Evolutionary conservation across 2,329 filamentous ascomycete genomes (phyloP), one percentile per base, ranked within the genome.

Genomic region (Zymoseptoria pseudotritici): DNA sequence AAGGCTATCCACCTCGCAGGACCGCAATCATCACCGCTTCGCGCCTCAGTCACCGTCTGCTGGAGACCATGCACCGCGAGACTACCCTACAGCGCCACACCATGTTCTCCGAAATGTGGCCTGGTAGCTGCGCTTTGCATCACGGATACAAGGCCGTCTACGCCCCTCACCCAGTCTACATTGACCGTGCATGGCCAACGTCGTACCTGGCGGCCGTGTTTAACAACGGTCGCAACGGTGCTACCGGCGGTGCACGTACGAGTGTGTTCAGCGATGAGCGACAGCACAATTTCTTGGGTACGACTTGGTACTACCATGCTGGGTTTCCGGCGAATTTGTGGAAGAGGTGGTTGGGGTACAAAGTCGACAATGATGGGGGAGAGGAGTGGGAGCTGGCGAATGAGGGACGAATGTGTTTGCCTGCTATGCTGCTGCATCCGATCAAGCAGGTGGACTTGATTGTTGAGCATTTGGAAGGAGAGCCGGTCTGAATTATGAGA

Each of bases 21-120:
- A 85, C 83, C 49, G 83, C 87, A 55, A 88, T 91, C 70, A 85
- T 90, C 62, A 90, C 88, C 2, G 86, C 87, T 0, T 84, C 82
- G 1, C 85, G 89, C 9, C 77, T 91, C 36, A 87, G 84, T 26
- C 82, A 84, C 22, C 82, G 86, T 11, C 78, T 91, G 1, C 76
- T 91, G 5, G 75, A 81, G 53, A 84, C 84, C 4, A 91, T 92
- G 87, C 89, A 92, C 73, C 82, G 88, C 65, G 88, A 91, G 69
- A 87, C 86, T 3, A 85, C 86, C 73, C 79, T 82, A 26, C 79
- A 83, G 66, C 85, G 84, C 63, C 88, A 86, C 73, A 86, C 79
- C 73, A 91, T 87, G 86, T 91, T 89, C 71, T 84, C 83, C 24
- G 89, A 92, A 73, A 92, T 92, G 89, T 91, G 87, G 75, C 88